Conservation (phyloP, 305 asterid genomes). For the Fraxinus sp. region DNA sequence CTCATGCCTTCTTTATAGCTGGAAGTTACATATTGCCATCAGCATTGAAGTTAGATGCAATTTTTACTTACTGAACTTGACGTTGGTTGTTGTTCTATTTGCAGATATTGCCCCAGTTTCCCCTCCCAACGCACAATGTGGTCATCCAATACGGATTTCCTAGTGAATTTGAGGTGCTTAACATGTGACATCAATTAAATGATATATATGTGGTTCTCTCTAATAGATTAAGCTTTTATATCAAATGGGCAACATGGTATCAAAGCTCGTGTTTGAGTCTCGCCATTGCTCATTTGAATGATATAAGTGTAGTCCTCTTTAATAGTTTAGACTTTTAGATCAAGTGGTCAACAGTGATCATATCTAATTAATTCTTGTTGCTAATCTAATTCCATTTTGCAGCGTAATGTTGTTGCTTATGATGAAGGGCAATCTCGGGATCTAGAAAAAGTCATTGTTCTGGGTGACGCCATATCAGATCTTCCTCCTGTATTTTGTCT, state of each 20-base stretch:
- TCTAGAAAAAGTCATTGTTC: constrained; percentile 60
- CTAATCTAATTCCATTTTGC: constrained; percentile 37
- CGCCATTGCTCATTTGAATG: not conserved
- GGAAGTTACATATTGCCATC: not conserved
- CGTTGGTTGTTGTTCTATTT: constrained; percentile 24
- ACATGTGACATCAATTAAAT: constrained; percentile 4
- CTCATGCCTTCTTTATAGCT: not conserved
- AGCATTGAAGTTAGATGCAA: not conserved
- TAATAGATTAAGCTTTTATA: not conserved
- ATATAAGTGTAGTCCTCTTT: not conserved
- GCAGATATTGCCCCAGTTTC: constrained; percentile 83
- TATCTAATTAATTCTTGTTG: constrained; percentile 2
- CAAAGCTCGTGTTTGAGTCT: not conserved
- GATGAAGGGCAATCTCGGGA: constrained; percentile 69
- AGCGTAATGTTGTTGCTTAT: constrained; percentile 87
- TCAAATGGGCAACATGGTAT: not conserved
- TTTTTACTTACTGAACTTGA: constrained; percentile 15
- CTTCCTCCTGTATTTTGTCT: constrained; percentile 65
- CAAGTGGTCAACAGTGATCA: not conserved
- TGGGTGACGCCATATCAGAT: constrained; percentile 78
- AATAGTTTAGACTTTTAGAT: not conserved
- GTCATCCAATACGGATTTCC: constrained; percentile 75
- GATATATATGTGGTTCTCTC: not conserved
- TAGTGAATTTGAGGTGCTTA: constrained; percentile 74
- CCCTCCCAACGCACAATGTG: constrained; percentile 88